A percentile compares a stretch with the other conserved stretches of the same genome.
These are phyloP conservation scores for Tilletiopsis washingtonensis DNA, from an alignment of 1,284 basidiomycete genomes.

Conservation along the genomic window DNA sequence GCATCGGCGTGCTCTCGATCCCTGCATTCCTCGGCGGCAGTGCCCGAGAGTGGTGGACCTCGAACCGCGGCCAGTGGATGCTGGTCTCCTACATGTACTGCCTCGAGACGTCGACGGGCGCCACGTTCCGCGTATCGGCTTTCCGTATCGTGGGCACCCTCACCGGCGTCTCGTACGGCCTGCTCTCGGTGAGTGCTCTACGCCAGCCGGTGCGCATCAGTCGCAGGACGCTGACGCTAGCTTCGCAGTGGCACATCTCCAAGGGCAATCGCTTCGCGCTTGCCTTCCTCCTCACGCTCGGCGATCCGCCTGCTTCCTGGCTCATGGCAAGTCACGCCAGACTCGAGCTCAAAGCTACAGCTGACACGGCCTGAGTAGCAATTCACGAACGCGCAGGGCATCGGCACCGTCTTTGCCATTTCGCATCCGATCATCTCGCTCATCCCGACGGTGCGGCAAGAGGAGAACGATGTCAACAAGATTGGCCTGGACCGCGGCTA, in stretches of 20 bases:
- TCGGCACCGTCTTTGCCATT: conserved; percentile 50
- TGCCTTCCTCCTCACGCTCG: conserved; percentile 47
- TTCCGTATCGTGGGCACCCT: conserved; percentile 51
- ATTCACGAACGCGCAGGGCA: conserved; percentile 39
- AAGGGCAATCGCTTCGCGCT: conserved; percentile 50
- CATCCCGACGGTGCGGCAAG: conserved; percentile 45
- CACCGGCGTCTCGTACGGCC: conserved; percentile 48
- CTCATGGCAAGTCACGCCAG: no score
- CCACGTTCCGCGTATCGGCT: conserved; percentile 50
- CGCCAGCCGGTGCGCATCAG: no score
- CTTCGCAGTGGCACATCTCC: conserved; percentile 49
- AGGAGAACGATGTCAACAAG: conserved; percentile 5
- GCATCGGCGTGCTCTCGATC: neutral
- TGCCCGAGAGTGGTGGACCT: conserved; percentile 48
- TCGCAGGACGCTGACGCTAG: no score
- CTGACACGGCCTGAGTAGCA: no score
- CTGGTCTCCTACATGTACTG: conserved; percentile 49
- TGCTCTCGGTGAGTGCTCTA: no score
- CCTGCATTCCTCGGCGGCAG: neutral
- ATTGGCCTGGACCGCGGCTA: conserved; percentile 32
- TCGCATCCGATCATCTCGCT: conserved; percentile 46
- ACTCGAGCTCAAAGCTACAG: no score
- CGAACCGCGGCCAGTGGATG: conserved; percentile 49
- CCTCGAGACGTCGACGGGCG: conserved; percentile 51
- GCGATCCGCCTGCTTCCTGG: no score